phyloP scores from a whole-genome alignment of 176 grass and related monocot genomes.

The Phoenix dactylifera region DNA sequence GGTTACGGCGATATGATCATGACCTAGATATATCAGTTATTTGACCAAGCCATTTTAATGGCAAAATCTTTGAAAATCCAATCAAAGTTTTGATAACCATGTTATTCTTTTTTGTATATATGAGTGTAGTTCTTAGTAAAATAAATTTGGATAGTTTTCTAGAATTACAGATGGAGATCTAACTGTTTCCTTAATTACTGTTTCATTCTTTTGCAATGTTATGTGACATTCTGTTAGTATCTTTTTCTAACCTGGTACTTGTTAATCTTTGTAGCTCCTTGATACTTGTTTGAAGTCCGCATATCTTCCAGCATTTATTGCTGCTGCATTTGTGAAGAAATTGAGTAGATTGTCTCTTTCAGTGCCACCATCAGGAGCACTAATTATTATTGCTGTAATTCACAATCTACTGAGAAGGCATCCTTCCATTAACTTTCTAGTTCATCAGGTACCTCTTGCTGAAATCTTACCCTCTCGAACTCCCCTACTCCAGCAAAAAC shows the following conservation, averaged over 20 bases:
- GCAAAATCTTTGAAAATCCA: too few species aligned
- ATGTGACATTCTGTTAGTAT: neutral
- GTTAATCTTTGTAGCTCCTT: conserved; percentile 57
- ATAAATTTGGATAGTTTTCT: too few species aligned
- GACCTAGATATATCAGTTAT: too few species aligned
- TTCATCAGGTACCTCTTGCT: conserved; percentile 70
- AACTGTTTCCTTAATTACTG: neutral
- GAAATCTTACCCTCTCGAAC: neutral
- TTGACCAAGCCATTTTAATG: too few species aligned
- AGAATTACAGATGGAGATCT: too few species aligned
- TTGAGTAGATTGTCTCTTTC: conserved; percentile 85
- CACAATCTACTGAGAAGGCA: conserved; percentile 90
- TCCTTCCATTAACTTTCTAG: conserved; percentile 84
- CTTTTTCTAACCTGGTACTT: conserved; percentile 21
- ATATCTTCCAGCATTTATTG: conserved; percentile 86
- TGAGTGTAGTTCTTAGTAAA: too few species aligned
- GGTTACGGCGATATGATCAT: too few species aligned
- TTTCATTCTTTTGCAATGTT: too few species aligned
- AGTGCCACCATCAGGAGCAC: conserved; percentile 65
- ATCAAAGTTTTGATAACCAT: too few species aligned
- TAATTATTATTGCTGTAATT: conserved; percentile 93
- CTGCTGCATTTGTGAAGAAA: conserved; percentile 87
- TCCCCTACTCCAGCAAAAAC: too few species aligned
- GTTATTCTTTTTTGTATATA: too few species aligned
- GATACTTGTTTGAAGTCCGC: conserved; percentile 85